Evolutionary conservation across 495 filamentous ascomycete species (phyloP).

Genomic region (Podospora conica): DNA sequence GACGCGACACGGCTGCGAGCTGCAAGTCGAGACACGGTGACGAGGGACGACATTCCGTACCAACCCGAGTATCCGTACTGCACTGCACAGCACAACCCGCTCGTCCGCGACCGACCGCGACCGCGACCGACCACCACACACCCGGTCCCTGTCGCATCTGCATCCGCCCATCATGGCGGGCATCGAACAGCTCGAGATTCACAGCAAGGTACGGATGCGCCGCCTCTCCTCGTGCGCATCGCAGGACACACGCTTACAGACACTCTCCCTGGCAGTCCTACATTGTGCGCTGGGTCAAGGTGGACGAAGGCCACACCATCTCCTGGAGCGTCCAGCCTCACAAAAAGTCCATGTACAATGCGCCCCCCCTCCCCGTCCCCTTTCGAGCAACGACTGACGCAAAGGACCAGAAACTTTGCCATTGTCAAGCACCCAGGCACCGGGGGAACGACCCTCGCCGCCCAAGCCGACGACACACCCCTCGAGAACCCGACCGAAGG

Average conservation of each 20-base stretch:
- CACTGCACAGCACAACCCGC: not conserved
- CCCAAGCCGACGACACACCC: conserved; percentile 40
- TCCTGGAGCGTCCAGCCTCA: conserved; percentile 97
- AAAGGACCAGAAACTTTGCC: conserved; percentile 68
- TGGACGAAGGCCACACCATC: conserved; percentile 81
- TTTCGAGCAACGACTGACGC: not conserved
- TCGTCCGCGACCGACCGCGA: not conserved
- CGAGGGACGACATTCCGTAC: not conserved
- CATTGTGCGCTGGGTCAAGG: conserved; percentile 93
- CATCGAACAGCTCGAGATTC: conserved; percentile 96
- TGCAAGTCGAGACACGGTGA: not conserved
- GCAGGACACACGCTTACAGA: conserved; percentile 1
- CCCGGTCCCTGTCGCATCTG: conserved; percentile 5
- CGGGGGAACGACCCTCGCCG: conserved; percentile 49
- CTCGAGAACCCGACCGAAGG: conserved; percentile 43
- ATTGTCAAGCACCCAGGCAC: conserved; percentile 93
- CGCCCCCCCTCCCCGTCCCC: not conserved
- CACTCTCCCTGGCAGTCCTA: conserved; percentile 61
- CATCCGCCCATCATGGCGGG: conserved; percentile 59
- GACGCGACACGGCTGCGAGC: not conserved
- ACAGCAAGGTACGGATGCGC: conserved; percentile 72
- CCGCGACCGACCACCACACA: conserved; percentile 2
- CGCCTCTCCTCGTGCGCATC: not conserved
- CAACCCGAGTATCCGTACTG: not conserved
- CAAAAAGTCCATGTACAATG: conserved; percentile 80